Conservation (phyloP, 148 eudicot genomes). For the Pouteria glomerata region DNA sequence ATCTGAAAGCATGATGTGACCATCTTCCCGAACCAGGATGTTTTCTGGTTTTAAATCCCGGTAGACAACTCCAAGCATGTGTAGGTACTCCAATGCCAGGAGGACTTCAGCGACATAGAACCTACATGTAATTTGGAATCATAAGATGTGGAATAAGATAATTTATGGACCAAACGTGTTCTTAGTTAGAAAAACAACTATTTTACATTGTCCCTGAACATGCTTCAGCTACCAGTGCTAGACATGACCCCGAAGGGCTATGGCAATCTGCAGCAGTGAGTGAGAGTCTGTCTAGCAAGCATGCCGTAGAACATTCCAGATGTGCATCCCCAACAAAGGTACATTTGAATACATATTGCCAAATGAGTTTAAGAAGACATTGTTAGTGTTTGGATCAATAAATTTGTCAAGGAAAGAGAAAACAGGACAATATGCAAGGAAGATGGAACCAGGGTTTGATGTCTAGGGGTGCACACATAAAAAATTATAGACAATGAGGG, state of each 20-base stretch:
- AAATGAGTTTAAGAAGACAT: background rate
- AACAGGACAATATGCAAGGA: too few species aligned
- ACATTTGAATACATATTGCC: background rate
- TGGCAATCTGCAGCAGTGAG: background rate
- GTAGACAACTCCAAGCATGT: constrained; percentile 85
- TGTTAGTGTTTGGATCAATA: background rate
- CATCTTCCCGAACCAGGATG: constrained; percentile 74
- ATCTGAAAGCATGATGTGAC: constrained; percentile 83
- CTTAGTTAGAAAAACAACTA: background rate
- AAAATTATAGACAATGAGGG: too few species aligned
- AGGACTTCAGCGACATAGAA: constrained; percentile 85
- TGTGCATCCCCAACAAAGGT: background rate
- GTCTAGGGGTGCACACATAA: too few species aligned
- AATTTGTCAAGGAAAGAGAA: background rate
- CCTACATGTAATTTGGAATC: constrained; percentile 29
- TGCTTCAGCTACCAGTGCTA: background rate
- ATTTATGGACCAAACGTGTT: background rate
- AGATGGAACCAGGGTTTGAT: too few species aligned
- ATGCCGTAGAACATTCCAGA: background rate
- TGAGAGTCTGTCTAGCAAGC: too few species aligned
- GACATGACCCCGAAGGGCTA: background rate
- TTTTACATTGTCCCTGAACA: background rate
- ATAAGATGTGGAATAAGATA: background rate
- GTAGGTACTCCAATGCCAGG: constrained; percentile 78
- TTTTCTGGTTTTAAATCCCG: constrained; percentile 85